Conservation (phyloP, 371 early-diverging fungal genomes). For the Dichotomocladium elegans region DNA sequence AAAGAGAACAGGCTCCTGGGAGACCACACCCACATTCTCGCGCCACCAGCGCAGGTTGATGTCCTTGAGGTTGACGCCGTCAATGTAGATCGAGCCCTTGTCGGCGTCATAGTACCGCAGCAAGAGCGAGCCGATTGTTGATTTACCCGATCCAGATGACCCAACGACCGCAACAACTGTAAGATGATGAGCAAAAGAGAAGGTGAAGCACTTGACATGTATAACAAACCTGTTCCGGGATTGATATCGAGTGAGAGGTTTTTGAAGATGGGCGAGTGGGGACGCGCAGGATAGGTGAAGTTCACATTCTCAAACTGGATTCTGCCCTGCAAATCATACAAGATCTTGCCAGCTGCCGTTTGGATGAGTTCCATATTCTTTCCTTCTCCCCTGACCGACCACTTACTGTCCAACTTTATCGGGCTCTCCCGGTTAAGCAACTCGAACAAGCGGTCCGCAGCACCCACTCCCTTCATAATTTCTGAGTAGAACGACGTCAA, state of each 20-base stretch:
- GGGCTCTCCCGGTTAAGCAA: slow-evolving; percentile 56
- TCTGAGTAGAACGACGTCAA: slow-evolving; percentile 80
- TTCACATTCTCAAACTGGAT: slow-evolving; percentile 64
- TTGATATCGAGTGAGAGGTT: slow-evolving; percentile 61
- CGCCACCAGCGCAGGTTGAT: slow-evolving; percentile 53
- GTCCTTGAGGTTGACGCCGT: slow-evolving; percentile 53
- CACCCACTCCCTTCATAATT: slow-evolving; percentile 83
- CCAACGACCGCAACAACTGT: slow-evolving; percentile 57
- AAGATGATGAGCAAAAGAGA: not conserved
- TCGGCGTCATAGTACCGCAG: slow-evolving; percentile 70
- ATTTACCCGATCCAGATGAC: slow-evolving; percentile 73
- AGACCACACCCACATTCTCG: slow-evolving; percentile 64
- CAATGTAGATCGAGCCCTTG: slow-evolving; percentile 50
- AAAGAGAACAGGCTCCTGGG: slow-evolving; percentile 84
- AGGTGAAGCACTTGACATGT: not conserved
- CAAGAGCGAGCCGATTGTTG: slow-evolving; percentile 64
- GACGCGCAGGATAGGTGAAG: slow-evolving; percentile 72
- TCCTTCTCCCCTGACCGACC: not conserved
- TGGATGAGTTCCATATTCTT: not conserved
- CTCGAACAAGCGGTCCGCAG: slow-evolving; percentile 69
- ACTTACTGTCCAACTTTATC: slow-evolving; percentile 37
- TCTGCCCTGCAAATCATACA: slow-evolving; percentile 42
- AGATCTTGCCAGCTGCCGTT: slow-evolving; percentile 29
- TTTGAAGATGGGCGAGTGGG: slow-evolving; percentile 58
- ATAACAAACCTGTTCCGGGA: slow-evolving; percentile 50